Base-by-base conservation (phyloP, 1,284 basidiomycete genomes). In the Lentinula novae-zelandiae region DNA sequence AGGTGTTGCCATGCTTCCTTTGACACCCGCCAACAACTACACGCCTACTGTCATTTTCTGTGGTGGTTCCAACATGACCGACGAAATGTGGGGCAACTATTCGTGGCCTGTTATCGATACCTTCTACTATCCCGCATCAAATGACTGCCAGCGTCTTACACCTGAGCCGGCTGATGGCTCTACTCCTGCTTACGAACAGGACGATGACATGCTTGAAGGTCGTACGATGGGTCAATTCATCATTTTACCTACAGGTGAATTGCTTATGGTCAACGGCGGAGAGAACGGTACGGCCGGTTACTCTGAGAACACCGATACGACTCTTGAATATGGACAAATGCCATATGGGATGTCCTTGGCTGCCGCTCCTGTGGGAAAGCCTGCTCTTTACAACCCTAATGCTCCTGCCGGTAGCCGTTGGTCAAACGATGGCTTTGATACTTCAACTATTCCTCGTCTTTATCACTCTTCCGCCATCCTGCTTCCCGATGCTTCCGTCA, bases 401-500 rank as follows among this genome's bases (percentile, higher is more conserved):
- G 78, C 82, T 58, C 76, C 86, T 44, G 66, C 75, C 33, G 92
- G 92, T 50, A 78, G 78, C 33, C 83, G 89, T 31, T 95, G 92
- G 91, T 84, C 86, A 7, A 85, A 83, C 63, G 77, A 79, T 1
- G 90, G 87, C 38, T 72, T 92, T n/a, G 68, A 67, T 1, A 75
- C 82, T 0, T 85, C 88, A 3, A 79, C 73, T 17, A 87, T 92
- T 53, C 74, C 91, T 62, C 85, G 94, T 65, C 77, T 96, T 67
- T 96, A 96, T 76, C 94, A 96, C 74, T 95, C 92, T 3, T 86
- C 86, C 8, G 93, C 93, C 15, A 80, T 96, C 20, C 83, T 97
- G 36, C 86, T 97, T 38, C 87, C 93, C 15, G 93, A 96, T 69
- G 92, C 83, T 0, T 92, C 91, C 1, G 87, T 98, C 52, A 75